phyloP scores from a whole-genome alignment of 2,329 filamentous ascomycete species.

The Cryphonectria parasitica region DNA sequence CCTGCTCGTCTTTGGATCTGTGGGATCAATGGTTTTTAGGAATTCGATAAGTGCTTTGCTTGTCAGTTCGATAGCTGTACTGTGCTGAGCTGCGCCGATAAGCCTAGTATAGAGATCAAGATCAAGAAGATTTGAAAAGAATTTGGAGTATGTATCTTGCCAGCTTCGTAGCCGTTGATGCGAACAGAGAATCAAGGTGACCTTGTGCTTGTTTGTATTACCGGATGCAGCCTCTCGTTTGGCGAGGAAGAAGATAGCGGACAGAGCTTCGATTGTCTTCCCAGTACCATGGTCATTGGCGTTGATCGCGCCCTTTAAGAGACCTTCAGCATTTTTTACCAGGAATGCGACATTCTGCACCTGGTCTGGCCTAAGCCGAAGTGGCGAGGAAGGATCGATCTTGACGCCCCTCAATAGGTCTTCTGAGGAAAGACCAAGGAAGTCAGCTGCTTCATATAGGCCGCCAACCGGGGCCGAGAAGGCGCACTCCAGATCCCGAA shows the following conservation, averaged over 20 bases:
- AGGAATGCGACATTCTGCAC: constrained; percentile 18
- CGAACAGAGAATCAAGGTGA: constrained; percentile 8
- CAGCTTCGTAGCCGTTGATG: constrained; percentile 12
- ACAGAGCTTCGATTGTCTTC: constrained; percentile 14
- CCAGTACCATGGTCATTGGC: constrained; percentile 14
- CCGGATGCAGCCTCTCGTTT: background rate
- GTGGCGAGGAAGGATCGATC: background rate
- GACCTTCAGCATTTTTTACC: constrained; percentile 15
- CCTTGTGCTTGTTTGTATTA: background rate
- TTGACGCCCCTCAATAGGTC: background rate
- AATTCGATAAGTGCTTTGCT: background rate
- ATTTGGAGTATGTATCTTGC: background rate
- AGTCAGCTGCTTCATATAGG: constrained; percentile 5
- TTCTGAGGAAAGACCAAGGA: background rate
- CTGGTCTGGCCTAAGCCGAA: constrained; percentile 17
- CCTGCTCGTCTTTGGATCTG: background rate
- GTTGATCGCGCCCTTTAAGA: constrained; percentile 5
- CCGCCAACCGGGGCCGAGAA: constrained; percentile 7
- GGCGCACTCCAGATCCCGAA: background rate
- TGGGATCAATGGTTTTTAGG: background rate
- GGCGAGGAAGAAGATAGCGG: constrained; percentile 15
- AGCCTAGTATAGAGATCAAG: background rate
- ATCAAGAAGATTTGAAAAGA: constrained; percentile 3
- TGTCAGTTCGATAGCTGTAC: background rate
- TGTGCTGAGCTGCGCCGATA: background rate